Percentiles rank a stretch among this genome's conserved stretches.
phyloP scores from a whole-genome alignment of 78 protist genomes.

The Pigoraptor vietnamica region DNA sequence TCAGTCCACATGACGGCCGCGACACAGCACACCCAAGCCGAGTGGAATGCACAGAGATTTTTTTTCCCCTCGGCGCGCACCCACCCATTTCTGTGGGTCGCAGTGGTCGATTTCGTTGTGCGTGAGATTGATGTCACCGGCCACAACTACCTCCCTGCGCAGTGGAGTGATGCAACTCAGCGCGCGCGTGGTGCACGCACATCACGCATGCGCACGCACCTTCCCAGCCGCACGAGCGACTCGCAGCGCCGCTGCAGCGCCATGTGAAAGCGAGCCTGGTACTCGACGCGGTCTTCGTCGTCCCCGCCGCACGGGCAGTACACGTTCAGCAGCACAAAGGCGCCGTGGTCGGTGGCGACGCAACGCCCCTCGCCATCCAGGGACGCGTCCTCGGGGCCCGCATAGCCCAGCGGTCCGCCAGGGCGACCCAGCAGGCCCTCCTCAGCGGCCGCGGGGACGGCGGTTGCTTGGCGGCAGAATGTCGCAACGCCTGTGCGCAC shows the following conservation, averaged over 20 bases:
- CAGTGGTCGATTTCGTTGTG: neutral
- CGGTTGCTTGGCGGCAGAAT: neutral
- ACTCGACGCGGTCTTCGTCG: neutral
- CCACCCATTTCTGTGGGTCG: neutral
- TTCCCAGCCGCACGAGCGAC: no score
- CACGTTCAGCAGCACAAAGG: conserved; percentile 3
- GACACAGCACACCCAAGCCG: no score
- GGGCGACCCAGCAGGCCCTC: neutral
- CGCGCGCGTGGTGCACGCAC: no score
- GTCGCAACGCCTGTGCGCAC: neutral
- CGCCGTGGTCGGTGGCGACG: conserved; percentile 2
- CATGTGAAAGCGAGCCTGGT: neutral
- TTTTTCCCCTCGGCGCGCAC: no score
- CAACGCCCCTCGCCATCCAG: conserved; percentile 21
- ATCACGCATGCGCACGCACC: no score
- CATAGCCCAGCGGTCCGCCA: neutral
- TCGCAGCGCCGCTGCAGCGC: neutral
- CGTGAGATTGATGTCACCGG: neutral
- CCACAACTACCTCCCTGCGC: neutral
- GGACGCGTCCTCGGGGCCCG: neutral
- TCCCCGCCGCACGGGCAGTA: neutral
- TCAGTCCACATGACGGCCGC: no score
- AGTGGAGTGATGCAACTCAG: no score
- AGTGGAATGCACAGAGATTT: no score
- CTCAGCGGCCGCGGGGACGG: neutral